Base-by-base conservation (phyloP, 495 filamentous ascomycete species). In the Penicillium alfredii region DNA sequence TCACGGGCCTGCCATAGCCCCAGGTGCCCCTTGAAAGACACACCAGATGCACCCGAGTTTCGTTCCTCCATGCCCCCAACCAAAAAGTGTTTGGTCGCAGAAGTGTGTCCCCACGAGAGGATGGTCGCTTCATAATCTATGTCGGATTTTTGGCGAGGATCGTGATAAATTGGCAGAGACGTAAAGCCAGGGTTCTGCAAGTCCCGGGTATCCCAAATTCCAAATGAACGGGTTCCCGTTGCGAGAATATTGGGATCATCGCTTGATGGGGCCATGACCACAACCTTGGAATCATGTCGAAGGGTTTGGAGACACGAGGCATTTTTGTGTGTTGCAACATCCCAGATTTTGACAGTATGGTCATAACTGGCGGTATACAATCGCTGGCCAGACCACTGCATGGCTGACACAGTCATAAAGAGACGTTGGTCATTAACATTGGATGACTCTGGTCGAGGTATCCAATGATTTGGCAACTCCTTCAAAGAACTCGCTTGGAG, bases 291-390 rank as follows among this genome's bases (percentile, higher is more conserved):
- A 10, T 67, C 61, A 54, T 94, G 87, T 3, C 50, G 15, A 51
- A 88, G 72, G 1, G 72, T 78, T 24, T 68, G 69, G 4, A 66
- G 33, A 35, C 64, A 72, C 13, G 36, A 49, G 2, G 51, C 53
- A 51, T 14, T 52, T 24, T 19, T 53, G 55, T 28, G 19, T 3
- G 62, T 37, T 12, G 21, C 23, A 0, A 73, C 60, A 35, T 76
- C 64, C 86, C 88, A 97, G 6, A 87, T 56, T 36, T 88, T 87
- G 14, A 92, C 80, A 0, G 77, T 82, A 5, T 76, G 63, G 43
- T 98, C 92, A 47, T 86, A 93, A 16, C 87, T 84, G 0, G 80
- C 81, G 0, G 88, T 88, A 44, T 81, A 94, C 0, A 88, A 68
- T 3, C 61, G 61, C 4, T 70, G 54, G 13, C 73, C 74, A 21